Evolutionary conservation across 2,329 filamentous ascomycete genomes (phyloP).

Genomic region (Aureobasidium sp.): DNA sequence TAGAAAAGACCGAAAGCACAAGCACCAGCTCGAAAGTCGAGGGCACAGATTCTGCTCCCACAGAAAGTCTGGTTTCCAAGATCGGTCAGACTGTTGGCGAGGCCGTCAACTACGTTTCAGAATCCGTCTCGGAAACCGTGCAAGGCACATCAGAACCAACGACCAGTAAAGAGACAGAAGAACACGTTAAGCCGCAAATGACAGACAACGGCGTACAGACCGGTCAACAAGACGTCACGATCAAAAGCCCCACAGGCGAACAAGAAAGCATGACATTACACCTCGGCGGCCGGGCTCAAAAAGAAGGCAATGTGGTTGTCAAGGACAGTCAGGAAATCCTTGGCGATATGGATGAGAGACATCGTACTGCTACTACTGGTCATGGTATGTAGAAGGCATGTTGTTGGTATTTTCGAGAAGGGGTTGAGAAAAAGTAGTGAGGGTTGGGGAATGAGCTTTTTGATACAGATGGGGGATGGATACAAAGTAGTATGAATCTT

Average conservation of each 20-base stretch:
- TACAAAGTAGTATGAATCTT: too few species aligned
- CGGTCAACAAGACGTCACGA: slow-evolving; percentile 23
- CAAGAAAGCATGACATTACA: slow-evolving; percentile 26
- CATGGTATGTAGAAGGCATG: slow-evolving; percentile 13
- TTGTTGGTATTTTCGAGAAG: neutral
- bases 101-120: slow-evolving; percentile 1
- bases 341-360: slow-evolving; percentile 2
- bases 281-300: slow-evolving; percentile 26
- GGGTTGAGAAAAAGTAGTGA: neutral
- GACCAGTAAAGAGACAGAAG: slow-evolving; percentile 9
- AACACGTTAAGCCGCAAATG: slow-evolving; percentile 19
- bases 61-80: neutral
- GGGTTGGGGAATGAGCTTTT: too few species aligned
- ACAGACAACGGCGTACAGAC: slow-evolving; percentile 23
- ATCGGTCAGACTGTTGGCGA: slow-evolving; percentile 14
- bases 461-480: neutral
- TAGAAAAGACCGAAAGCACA: neutral
- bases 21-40: neutral
- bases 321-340: slow-evolving; percentile 23
- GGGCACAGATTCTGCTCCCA: neutral
- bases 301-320: slow-evolving; percentile 30
- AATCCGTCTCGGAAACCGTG: neutral
- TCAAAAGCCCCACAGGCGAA: slow-evolving; percentile 22
- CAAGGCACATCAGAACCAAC: neutral
- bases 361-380: neutral